Conservation (phyloP, 2,329 filamentous ascomycete genomes). For the Colletotrichum sp. region DNA sequence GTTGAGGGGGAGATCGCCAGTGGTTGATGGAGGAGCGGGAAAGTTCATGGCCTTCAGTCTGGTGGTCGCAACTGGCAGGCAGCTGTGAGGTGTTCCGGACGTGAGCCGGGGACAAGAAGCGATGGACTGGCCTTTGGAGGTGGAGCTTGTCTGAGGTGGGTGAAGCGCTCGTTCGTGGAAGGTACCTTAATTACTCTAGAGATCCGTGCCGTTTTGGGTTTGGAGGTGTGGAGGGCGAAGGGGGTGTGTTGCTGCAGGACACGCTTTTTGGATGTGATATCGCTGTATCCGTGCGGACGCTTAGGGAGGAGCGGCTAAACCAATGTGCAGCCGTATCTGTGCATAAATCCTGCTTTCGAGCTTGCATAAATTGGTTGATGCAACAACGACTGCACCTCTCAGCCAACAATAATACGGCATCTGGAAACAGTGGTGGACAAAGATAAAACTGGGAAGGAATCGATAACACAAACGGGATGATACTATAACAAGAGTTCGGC, state of each 20-base stretch:
- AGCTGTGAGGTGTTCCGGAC: constrained; percentile 9
- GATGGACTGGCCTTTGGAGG: constrained; percentile 4
- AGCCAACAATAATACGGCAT: not conserved
- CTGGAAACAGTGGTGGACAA: not conserved
- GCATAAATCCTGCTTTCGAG: not conserved
- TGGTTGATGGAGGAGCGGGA: constrained; percentile 30
- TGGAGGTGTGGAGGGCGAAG: constrained; percentile 15
- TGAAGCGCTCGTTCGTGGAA: constrained; percentile 6
- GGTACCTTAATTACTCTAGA: constrained; percentile 10
- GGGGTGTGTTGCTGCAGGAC: constrained; percentile 5
- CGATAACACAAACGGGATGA: not conserved
- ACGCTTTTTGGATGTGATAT: constrained; percentile 1
- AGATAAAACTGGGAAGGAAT: not conserved
- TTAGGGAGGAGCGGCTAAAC: not conserved
- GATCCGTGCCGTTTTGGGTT: constrained; percentile 15
- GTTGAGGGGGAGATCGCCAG: constrained; percentile 30
- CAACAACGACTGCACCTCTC: not conserved
- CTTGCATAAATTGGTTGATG: not conserved
- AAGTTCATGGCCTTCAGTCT: constrained; percentile 33
- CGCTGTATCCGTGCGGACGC: not conserved
- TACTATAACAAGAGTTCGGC: not conserved
- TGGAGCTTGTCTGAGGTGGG: constrained; percentile 20
- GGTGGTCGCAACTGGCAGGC: constrained; percentile 19
- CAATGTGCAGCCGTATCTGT: not conserved
- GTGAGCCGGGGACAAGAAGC: constrained; percentile 2